Base-by-base conservation (phyloP, 2,329 filamentous ascomycete species). In the Colletotrichum melonis region DNA sequence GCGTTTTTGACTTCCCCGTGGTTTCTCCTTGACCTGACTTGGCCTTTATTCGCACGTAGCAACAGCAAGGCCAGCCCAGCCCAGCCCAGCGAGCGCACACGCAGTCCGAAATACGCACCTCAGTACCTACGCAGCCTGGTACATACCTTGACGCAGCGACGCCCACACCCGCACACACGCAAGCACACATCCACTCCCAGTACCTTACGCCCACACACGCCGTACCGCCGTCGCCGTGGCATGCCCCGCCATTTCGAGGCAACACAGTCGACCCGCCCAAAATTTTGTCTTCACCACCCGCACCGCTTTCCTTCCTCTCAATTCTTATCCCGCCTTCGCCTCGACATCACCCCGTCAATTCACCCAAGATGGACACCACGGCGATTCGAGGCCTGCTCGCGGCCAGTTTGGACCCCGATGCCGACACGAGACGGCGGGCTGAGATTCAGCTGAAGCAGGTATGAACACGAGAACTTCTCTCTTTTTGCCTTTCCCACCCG, bases 371-470 rank as follows among this genome's bases (percentile, higher is more conserved):
- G 93, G 93, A 95, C 88, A 90, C 90, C 83, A 88, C 90, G 83
- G 90, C 89, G 82, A 88, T 96, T 83, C 90, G 93, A 86, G 91
- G 90, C 87, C 92, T 93, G 86, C 92, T 96, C 81, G 89, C 91
- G 82, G 91, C 92, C 81, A 95, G 93, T 78, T 91, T 95, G 83
- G 91, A 92, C 81, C 84, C 92, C 78, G 92, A 95, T 84, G 89
- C 92, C 80, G 93, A 95, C 81, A 90, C 90, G 82, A 90, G 94
- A 84, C 90, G 92, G 81, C 89, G 92, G 83, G 93, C 93, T 82
- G 94, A 97, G 87, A 85, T 93, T 78, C 92, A 96, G 84, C 88
- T 97, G 79, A 95, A 95, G 88, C 89, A 92, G 87, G 94, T 96
- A 88, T 82, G 91, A 58, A 65, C 28, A 28, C 38, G 38, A 42